phyloP scores from a whole-genome alignment of 495 filamentous ascomycete genomes.

The Margaritispora aquatica region DNA sequence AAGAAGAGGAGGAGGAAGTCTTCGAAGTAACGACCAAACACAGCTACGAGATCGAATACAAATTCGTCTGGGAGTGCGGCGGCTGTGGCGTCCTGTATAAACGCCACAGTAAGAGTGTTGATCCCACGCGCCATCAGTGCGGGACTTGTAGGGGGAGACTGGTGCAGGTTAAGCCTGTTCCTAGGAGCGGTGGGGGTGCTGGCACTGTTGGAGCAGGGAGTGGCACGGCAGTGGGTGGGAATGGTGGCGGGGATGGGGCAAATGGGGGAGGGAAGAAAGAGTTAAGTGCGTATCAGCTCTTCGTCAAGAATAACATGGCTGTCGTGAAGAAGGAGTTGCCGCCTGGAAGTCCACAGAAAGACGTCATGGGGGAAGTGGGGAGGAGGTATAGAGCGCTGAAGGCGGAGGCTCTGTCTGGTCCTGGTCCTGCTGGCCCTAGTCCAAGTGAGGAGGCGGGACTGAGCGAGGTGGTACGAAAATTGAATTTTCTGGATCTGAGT shows the following conservation, averaged over 20 bases:
- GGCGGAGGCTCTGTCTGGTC: slow-evolving; percentile 7
- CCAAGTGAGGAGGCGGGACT: background rate
- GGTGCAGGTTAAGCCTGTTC: slow-evolving; percentile 74
- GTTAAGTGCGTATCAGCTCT: slow-evolving; percentile 54
- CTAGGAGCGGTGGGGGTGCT: slow-evolving; percentile 32
- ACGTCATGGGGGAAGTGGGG: slow-evolving; percentile 56
- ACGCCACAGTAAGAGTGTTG: slow-evolving; percentile 78
- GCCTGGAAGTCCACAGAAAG: slow-evolving; percentile 49
- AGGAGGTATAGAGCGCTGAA: slow-evolving; percentile 41
- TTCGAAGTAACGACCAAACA: slow-evolving; percentile 84
- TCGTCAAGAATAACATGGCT: slow-evolving; percentile 59
- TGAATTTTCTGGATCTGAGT: background rate
- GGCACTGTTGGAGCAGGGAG: background rate
- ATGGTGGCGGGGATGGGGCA: slow-evolving; percentile 10
- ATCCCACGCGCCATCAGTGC: slow-evolving; percentile 59
- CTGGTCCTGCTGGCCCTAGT: background rate
- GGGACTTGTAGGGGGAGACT: slow-evolving; percentile 61
- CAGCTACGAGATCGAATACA: slow-evolving; percentile 79
- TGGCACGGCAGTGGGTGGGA: background rate
- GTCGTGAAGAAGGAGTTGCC: slow-evolving; percentile 43
- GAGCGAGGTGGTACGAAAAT: background rate
- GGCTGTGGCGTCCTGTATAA: slow-evolving; percentile 61
- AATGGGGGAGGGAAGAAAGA: slow-evolving; percentile 13
- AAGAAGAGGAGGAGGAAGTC: slow-evolving; percentile 17
- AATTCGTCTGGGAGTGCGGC: slow-evolving; percentile 81